Percentiles rank a stretch among this genome's conserved stretches.
Conservation (phyloP, 116 monocot genomes). For the Phalaenopsis hybrid region DNA sequence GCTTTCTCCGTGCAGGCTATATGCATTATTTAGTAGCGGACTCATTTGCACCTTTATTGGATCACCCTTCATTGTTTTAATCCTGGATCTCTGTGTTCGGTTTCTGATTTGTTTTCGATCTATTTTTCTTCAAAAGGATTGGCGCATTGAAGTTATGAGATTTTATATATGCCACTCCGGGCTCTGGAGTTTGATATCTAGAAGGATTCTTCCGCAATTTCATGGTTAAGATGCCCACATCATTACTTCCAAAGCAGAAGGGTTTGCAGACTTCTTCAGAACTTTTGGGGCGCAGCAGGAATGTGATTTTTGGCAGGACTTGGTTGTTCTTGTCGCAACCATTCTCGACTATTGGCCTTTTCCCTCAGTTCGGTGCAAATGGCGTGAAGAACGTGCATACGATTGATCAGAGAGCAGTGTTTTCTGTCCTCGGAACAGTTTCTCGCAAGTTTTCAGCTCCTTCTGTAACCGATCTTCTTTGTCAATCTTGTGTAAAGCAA, state of each 20-base stretch:
- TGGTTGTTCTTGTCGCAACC: conserved; percentile 26
- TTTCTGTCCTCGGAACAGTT: conserved; percentile 15
- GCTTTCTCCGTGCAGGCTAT: not conserved
- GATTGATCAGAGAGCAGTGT: conserved; percentile 18
- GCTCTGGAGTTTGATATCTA: conserved; percentile 1
- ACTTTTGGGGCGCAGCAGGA: conserved; percentile 24
- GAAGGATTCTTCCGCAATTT: conserved; percentile 4
- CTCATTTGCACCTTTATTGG: not conserved
- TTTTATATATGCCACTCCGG: not conserved
- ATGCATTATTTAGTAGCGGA: not conserved
- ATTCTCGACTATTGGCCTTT: conserved; percentile 7
- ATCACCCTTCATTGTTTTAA: not conserved
- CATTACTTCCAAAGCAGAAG: conserved; percentile 27
- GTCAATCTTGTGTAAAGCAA: conserved; percentile 4
- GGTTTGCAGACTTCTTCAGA: conserved; percentile 36
- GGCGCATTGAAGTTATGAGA: conserved; percentile 20
- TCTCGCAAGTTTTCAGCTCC: conserved; percentile 16
- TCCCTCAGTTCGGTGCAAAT: conserved; percentile 11
- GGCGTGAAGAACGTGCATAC: conserved; percentile 14
- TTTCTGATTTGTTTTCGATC: not conserved
- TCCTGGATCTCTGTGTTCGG: not conserved
- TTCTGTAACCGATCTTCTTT: conserved; percentile 16
- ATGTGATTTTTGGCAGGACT: conserved; percentile 29
- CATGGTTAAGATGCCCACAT: conserved; percentile 45
- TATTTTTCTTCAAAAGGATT: not conserved